Conservation (phyloP, 1,284 basidiomycete species). For the Inonotus obliquus region DNA sequence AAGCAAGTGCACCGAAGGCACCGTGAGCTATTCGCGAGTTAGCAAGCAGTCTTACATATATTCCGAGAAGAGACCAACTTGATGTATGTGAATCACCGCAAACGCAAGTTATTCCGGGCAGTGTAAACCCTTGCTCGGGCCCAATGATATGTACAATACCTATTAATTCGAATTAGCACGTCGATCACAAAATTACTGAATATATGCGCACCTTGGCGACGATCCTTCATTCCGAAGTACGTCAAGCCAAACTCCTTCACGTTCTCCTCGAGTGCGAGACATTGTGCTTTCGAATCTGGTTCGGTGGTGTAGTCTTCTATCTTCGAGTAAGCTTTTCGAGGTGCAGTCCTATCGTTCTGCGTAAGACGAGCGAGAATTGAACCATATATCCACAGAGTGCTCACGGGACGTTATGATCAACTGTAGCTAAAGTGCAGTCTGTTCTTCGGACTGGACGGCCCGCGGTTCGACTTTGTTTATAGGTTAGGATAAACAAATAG, state of each 20-base stretch:
- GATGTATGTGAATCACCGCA: conserved; percentile 96
- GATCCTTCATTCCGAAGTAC: conserved; percentile 92
- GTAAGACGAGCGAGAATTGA: not conserved
- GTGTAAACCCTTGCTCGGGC: conserved; percentile 94
- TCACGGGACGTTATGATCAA: conserved; percentile 95
- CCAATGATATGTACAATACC: conserved; percentile 96
- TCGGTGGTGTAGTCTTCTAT: conserved; percentile 81
- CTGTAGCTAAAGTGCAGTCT: conserved; percentile 92
- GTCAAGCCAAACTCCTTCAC: conserved; percentile 94
- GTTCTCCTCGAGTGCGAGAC: conserved; percentile 87
- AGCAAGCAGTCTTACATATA: conserved; percentile 39
- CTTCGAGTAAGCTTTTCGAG: conserved; percentile 81
- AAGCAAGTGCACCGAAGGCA: conserved; percentile 93
- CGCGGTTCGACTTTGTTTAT: conserved; percentile 61
- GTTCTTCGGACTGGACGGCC: conserved; percentile 81
- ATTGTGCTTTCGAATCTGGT: conserved; percentile 91
- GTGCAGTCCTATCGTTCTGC: conserved; percentile 58
- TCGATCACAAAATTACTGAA: not conserved
- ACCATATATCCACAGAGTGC: conserved; percentile 30
- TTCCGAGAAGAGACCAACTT: conserved; percentile 38
- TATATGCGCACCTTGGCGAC: conserved; percentile 67
- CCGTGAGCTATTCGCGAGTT: conserved; percentile 73
- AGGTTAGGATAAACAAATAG: not conserved
- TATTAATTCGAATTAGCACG: conserved; percentile 27
- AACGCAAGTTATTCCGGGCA: conserved; percentile 93